These are phyloP conservation scores for Penicillium flavigenum DNA, from an alignment of 495 filamentous ascomycete species.

Conservation along the genomic window DNA sequence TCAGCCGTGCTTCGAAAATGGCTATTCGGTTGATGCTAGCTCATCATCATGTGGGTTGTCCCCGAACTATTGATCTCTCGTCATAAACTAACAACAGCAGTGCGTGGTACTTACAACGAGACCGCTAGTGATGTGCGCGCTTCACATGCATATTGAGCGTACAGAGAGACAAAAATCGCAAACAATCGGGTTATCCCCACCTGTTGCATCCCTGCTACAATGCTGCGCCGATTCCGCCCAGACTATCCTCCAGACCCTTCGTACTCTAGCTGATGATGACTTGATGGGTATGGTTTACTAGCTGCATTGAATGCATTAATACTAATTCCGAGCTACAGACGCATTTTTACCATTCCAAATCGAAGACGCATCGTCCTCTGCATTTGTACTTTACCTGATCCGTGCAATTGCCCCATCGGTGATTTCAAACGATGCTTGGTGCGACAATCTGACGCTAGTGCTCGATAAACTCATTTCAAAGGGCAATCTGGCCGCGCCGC, in stretches of 20 bases:
- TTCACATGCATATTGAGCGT: slow-evolving; percentile 33
- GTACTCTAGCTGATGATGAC: slow-evolving; percentile 32
- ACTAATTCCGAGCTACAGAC: slow-evolving; percentile 14
- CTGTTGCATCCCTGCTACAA: slow-evolving; percentile 32
- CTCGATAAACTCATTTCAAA: slow-evolving; percentile 29
- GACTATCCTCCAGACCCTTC: slow-evolving; percentile 35
- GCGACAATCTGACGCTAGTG: slow-evolving; percentile 28
- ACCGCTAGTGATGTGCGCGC: slow-evolving; percentile 35
- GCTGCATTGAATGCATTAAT: background rate
- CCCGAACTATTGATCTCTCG: background rate
- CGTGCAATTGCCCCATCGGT: slow-evolving; percentile 28
- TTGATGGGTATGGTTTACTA: slow-evolving; percentile 24
- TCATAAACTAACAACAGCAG: slow-evolving; percentile 14
- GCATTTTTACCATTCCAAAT: slow-evolving; percentile 36
- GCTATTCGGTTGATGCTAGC: slow-evolving; percentile 34
- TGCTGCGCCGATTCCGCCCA: slow-evolving; percentile 36
- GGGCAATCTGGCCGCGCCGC: slow-evolving; percentile 30
- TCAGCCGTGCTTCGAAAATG: slow-evolving; percentile 32
- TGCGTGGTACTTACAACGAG: slow-evolving; percentile 35
- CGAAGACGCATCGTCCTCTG: slow-evolving; percentile 35
- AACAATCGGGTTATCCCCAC: slow-evolving; percentile 20
- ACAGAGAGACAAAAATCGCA: slow-evolving; percentile 24
- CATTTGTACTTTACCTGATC: slow-evolving; percentile 34
- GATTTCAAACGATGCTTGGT: slow-evolving; percentile 27
- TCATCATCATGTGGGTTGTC: slow-evolving; percentile 31